phyloP scores from a whole-genome alignment of 768 basidiomycete species.

The Termitomyces sp. region DNA sequence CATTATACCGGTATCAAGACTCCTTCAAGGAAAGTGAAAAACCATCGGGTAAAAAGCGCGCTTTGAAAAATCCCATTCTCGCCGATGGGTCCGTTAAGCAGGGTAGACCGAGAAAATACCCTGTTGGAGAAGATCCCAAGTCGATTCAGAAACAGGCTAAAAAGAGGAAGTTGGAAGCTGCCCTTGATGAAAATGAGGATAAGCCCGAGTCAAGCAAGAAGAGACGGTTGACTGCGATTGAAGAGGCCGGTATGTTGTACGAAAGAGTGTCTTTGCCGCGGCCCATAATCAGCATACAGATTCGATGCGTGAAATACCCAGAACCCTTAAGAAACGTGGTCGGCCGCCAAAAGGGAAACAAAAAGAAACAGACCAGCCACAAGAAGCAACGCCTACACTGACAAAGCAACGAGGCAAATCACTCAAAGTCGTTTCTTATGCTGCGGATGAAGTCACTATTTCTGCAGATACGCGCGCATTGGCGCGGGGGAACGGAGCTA shows the following conservation, averaged over 20 bases:
- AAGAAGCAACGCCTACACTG: constrained; percentile 7
- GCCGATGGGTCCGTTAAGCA: constrained; percentile 51
- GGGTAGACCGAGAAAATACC: constrained; percentile 49
- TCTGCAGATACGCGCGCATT: not conserved
- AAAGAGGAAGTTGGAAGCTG: constrained; percentile 19
- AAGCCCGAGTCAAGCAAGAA: constrained; percentile 18
- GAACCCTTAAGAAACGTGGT: constrained; percentile 33
- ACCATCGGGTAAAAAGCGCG: constrained; percentile 24
- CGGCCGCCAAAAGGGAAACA: constrained; percentile 25
- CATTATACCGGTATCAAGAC: constrained; percentile 45
- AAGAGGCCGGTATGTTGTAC: constrained; percentile 6
- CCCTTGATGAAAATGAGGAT: not conserved
- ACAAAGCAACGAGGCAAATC: constrained; percentile 33
- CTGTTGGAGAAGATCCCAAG: constrained; percentile 14
- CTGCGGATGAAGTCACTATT: not conserved
- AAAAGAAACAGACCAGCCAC: constrained; percentile 8
- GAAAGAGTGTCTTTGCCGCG: not conserved
- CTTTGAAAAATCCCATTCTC: constrained; percentile 42
- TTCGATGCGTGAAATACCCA: not conserved
- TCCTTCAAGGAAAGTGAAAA: constrained; percentile 35
- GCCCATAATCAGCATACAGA: not conserved
- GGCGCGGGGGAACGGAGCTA: not conserved
- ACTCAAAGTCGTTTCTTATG: constrained; percentile 17
- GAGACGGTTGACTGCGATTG: constrained; percentile 15
- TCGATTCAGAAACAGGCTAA: constrained; percentile 8